Base-by-base conservation (phyloP, 495 filamentous ascomycete genomes). In the Penicillium angulare region DNA sequence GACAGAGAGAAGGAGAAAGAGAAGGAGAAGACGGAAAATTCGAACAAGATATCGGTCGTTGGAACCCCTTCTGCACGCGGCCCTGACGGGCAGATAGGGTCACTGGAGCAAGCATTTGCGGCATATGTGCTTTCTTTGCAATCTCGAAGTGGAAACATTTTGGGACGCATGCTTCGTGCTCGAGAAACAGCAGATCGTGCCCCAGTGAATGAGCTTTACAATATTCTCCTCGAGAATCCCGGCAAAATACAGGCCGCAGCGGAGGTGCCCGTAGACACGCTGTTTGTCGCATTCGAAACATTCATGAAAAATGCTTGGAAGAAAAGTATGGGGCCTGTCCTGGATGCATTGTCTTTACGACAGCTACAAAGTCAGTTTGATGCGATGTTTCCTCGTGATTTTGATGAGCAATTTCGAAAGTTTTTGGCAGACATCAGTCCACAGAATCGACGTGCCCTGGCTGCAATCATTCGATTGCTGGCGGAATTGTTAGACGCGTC, bases 211-310 rank as follows among this genome's bases (percentile, higher is more conserved):
- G 90, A 95, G 54, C 75, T 96, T n/a, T 96, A 95, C 71, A 96
- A 96, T 58, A 75, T 81, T 26, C 76, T 96, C 24, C 59, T 96
- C 33, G 90, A 95, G 66, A 84, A 88, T 54, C 88, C 90, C 0
- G 84, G 78, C 42, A 87, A 86, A 52, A 72, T 87, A 34, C 83
- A 95, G 43, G 74, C 83, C 10, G 83, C 88, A 3, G 81, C 84
- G 1, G 88, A 96, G 49, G 79, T 87, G 3, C 79, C 88, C 10
- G 83, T 96, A 17, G 91, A 96, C 62, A 85, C 92, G n/a, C 76
- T 97, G 8, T 96, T 97, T 57, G 86, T 86, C 15, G 89, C 92
- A 1, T 98, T 98, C 60, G 91, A 95, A 58, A 96, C 93, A 51
- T 98, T 97, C 53, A 76, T 97, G 60, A 83, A 81, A 49, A 85